Evolutionary conservation across 176 grass and related monocot genomes (phyloP).

Genomic region (Oryza glaberrima): DNA sequence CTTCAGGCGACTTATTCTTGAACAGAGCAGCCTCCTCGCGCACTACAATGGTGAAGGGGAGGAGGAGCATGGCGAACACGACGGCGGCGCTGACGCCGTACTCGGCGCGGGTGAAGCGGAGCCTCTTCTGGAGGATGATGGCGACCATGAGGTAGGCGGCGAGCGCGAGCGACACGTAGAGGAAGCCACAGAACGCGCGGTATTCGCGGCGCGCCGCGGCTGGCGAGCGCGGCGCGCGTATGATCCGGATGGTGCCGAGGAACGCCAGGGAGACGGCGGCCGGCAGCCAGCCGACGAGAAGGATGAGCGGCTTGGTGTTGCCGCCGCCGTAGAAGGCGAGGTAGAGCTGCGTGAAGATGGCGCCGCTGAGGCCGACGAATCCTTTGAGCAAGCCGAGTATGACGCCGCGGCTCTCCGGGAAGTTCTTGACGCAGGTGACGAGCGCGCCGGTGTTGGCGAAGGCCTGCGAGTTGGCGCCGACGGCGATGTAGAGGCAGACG

Average conservation of each 20-base stretch:
- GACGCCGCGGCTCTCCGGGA: slow-evolving; percentile 65
- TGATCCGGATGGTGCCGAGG: slow-evolving; percentile 48
- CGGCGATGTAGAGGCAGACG: slow-evolving; percentile 76
- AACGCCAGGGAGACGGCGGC: slow-evolving; percentile 40
- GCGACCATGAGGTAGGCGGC: slow-evolving; percentile 35
- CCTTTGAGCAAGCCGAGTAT: slow-evolving; percentile 87
- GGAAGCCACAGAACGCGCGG: slow-evolving; percentile 36
- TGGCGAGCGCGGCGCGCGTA: neutral
- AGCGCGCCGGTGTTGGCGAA: slow-evolving; percentile 86
- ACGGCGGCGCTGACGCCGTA: slow-evolving; percentile 11
- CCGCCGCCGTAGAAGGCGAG: slow-evolving; percentile 61
- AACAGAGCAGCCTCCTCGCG: slow-evolving; percentile 12
- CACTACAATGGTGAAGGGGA: slow-evolving; percentile 14
- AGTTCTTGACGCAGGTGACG: slow-evolving; percentile 82
- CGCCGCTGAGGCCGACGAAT: slow-evolving; percentile 83
- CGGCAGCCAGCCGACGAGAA: slow-evolving; percentile 51
- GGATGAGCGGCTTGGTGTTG: slow-evolving; percentile 34
- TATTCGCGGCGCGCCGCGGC: neutral
- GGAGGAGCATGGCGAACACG: slow-evolving; percentile 19
- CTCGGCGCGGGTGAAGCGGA: slow-evolving; percentile 20
- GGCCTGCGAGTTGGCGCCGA: slow-evolving; percentile 85
- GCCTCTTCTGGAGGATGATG: slow-evolving; percentile 36
- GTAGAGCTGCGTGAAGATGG: slow-evolving; percentile 82
- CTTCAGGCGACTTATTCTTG: neutral
- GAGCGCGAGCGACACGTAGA: slow-evolving; percentile 38